phyloP scores from a whole-genome alignment of 495 filamentous ascomycete genomes.

The Geoglossum glabrum region DNA sequence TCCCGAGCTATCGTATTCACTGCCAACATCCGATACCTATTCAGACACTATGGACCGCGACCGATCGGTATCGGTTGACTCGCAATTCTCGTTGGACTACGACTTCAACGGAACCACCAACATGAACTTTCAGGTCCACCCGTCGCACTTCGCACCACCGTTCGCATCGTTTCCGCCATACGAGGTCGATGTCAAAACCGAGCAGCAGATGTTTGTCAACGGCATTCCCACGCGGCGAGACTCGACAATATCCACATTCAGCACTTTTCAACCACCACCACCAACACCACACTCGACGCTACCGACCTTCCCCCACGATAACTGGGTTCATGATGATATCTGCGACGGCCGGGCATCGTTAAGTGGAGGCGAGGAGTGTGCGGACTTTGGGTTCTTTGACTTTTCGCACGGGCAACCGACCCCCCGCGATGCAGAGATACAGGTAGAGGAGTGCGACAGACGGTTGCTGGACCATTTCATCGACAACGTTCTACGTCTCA shows the following conservation, averaged over 20 bases:
- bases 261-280: constrained; percentile 65
- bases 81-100: constrained; percentile 50
- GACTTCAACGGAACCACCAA: constrained; percentile 48
- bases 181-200: constrained; percentile 89
- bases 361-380: constrained; percentile 10
- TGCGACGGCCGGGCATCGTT: constrained; percentile 39
- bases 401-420: constrained; percentile 39
- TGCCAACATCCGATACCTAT: constrained; percentile 61
- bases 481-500: constrained; percentile 62
- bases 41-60: constrained; percentile 47
- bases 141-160: constrained; percentile 20
- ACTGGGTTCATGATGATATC: constrained; percentile 59
- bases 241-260: constrained; percentile 73
- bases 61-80: constrained; percentile 57
- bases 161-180: constrained; percentile 44
- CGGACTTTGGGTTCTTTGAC: constrained; percentile 56
- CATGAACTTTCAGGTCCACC: constrained; percentile 21
- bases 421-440: constrained; percentile 47
- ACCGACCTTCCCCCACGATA: constrained; percentile 41
- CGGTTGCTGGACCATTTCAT: constrained; percentile 83
- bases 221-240: constrained; percentile 68
- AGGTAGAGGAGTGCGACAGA: constrained; percentile 76
- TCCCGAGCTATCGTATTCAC: constrained; percentile 60
- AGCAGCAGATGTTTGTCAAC: constrained; percentile 85
- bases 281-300: constrained; percentile 41